Evolutionary conservation across 106 monocot species (phyloP), one percentile per base, ranked within the genome.

Genomic region (Dendrobium nobile): DNA sequence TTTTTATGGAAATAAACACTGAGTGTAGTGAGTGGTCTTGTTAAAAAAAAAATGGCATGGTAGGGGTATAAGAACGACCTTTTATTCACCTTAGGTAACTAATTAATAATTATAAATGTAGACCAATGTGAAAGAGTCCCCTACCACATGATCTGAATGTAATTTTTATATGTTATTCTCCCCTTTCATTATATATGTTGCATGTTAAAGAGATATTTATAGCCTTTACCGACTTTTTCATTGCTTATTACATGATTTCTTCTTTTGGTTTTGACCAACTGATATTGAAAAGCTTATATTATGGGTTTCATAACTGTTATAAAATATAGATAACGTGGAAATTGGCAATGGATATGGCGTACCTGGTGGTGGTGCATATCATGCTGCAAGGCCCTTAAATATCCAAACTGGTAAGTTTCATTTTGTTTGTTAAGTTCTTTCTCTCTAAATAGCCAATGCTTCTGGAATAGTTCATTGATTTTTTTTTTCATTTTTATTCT

Each of bases 321-420:
- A 80, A 55, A 27, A 77, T 42, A 77, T 85, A 97, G 94, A 88
- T 33, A 95, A 99, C 82, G 74, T 88, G 41, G 99, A 99, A 82
- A 99, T 99, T 88, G 99, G 99, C 77, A 99, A 99, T 90, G 99
- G 99, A 61, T 99, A 99, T 90, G 99, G 99, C 83, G 95, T 99
- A 44, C 99, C 99, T 65, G 99, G 99, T 79, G 99, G 99, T 24
- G 91, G 99, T 86, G 95, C 99, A 70, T 99, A 99, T 82, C 78
- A 84, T 87, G 80, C 85, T 81, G 67, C 83, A 42, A 80, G 47
- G 33, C 54, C 87, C 44, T 80, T 75, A 51, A 73, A 20, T 85
- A n/a, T 55, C 31, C 79, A 86, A 83, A 80, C 83, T 9, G 74
- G 90, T 94, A 79, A 84, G 85, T 51, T 78, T 77, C 2, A 8